Evolutionary conservation across 2,329 filamentous ascomycete genomes (phyloP).

Genomic region (Colletotrichum spaethianum): DNA sequence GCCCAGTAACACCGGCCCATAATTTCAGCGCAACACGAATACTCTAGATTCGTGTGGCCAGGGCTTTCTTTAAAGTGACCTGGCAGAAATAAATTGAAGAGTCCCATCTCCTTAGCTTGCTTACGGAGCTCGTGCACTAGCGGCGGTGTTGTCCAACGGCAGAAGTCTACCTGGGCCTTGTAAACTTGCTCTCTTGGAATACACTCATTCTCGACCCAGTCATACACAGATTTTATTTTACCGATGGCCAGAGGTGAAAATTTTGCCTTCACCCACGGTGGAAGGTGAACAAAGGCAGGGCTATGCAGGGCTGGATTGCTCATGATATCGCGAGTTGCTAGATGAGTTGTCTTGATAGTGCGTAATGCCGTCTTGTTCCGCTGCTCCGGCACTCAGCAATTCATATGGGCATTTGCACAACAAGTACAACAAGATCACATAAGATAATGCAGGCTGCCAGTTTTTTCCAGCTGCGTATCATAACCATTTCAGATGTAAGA

Average conservation of each 20-base stretch:
- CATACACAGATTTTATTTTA: conserved; percentile 57
- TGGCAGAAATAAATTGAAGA: conserved; percentile 99
- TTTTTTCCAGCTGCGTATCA: neutral
- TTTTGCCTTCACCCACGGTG: conserved; percentile 47
- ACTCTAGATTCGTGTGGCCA: conserved; percentile 95
- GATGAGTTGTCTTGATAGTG: too few relatives aligned
- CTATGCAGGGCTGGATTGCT: conserved; percentile 41
- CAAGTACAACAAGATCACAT: too few relatives aligned
- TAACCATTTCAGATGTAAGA: neutral
- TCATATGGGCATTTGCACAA: too few relatives aligned
- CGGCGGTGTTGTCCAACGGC: too few relatives aligned
- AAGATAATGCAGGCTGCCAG: neutral
- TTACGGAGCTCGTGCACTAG: conserved; percentile 58
- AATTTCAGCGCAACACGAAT: conserved; percentile 98
- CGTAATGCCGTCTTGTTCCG: too few relatives aligned
- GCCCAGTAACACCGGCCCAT: conserved; percentile 88
- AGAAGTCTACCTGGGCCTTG: conserved; percentile 55
- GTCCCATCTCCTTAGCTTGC: conserved; percentile 83
- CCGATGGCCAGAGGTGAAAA: conserved; percentile 54
- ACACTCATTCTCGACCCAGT: conserved; percentile 59
- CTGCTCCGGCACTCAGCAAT: too few relatives aligned
- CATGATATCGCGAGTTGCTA: neutral
- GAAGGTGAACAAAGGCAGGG: conserved; percentile 48
- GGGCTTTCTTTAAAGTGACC: conserved; percentile 96
- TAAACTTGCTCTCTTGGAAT: conserved; percentile 59